phyloP scores from a whole-genome alignment of 305 asterid genomes.

The Withania somnifera region DNA sequence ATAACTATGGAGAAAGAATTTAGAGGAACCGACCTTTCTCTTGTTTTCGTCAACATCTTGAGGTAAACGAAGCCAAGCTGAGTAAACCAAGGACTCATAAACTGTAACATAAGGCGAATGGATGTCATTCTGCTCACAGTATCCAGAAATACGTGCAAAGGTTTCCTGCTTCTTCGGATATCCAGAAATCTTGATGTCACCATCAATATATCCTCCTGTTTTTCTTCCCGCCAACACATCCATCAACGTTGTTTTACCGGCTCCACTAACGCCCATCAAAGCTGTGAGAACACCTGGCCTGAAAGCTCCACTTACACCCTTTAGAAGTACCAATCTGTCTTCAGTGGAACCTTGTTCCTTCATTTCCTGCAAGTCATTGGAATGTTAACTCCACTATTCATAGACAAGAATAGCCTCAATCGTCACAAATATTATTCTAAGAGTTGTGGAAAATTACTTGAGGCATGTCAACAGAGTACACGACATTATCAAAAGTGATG shows the following conservation, averaged over 20 bases:
- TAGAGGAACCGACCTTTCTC: slow-evolving; percentile 13
- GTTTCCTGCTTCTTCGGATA: slow-evolving; percentile 24
- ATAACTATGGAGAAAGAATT: not conserved
- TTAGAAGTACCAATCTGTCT: slow-evolving; percentile 18
- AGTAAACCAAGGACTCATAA: slow-evolving; percentile 24
- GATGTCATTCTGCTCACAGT: slow-evolving; percentile 23
- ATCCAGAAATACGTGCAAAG: slow-evolving; percentile 23
- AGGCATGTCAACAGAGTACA: slow-evolving; percentile 25
- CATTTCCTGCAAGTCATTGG: slow-evolving; percentile 10
- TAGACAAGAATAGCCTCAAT: not conserved
- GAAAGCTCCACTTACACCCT: slow-evolving; percentile 21
- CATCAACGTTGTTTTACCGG: slow-evolving; percentile 26
- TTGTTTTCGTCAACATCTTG: slow-evolving; percentile 14
- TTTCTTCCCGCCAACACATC: slow-evolving; percentile 25
- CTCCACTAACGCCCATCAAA: slow-evolving; percentile 27
- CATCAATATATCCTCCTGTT: slow-evolving; percentile 24
- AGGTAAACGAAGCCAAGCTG: slow-evolving; percentile 24
- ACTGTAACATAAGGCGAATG: slow-evolving; percentile 24
- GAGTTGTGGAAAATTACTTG: not conserved
- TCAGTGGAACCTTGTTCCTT: slow-evolving; percentile 12
- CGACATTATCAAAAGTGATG: slow-evolving; percentile 15
- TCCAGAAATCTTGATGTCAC: slow-evolving; percentile 18
- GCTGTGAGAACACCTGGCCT: slow-evolving; percentile 28
- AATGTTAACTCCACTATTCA: not conserved
- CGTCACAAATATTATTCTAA: not conserved